Evolutionary conservation across 148 eudicot genomes (phyloP).

Genomic region (Fallopia convolvulus): DNA sequence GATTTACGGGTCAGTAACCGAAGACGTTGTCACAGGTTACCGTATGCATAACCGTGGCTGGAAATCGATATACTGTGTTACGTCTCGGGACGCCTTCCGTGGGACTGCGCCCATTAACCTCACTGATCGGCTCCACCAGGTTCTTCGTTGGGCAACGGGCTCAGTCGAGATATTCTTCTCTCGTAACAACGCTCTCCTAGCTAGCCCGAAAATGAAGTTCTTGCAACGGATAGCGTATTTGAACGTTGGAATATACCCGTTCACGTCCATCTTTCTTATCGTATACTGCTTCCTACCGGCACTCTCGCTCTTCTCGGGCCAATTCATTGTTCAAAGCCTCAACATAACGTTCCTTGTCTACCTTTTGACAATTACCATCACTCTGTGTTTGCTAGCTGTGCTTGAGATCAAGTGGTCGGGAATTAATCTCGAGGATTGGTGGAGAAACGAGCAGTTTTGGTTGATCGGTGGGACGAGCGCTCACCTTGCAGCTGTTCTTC

Average conservation of each 20-base stretch:
- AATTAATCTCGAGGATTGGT: slow-evolving; percentile 79
- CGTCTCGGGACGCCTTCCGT: slow-evolving; percentile 85
- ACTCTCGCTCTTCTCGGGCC: slow-evolving; percentile 79
- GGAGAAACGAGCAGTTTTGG: slow-evolving; percentile 98
- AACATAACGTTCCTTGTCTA: slow-evolving; percentile 63
- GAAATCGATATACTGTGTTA: slow-evolving; percentile 84
- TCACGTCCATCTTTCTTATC: slow-evolving; percentile 82
- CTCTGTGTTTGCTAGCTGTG: slow-evolving; percentile 62
- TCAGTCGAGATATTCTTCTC: slow-evolving; percentile 97
- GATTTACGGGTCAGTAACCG: slow-evolving; percentile 97
- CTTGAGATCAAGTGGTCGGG: slow-evolving; percentile 97
- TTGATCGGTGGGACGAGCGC: slow-evolving; percentile 94
- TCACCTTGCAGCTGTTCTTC: slow-evolving; percentile 87
- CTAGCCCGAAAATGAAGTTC: slow-evolving; percentile 64
- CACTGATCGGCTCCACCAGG: slow-evolving; percentile 92
- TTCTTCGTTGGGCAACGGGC: slow-evolving; percentile 96
- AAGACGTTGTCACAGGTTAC: slow-evolving; percentile 90
- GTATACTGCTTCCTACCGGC: slow-evolving; percentile 97
- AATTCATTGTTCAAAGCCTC: slow-evolving; percentile 76
- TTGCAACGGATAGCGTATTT: slow-evolving; percentile 79
- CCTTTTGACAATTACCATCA: slow-evolving; percentile 64
- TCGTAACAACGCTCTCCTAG: slow-evolving; percentile 73
- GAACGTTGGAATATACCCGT: slow-evolving; percentile 89
- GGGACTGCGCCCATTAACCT: slow-evolving; percentile 93
- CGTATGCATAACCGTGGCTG: slow-evolving; percentile 95